Conservation (phyloP, 73 alveolate genomes). For the Effrenium voratum region DNA sequence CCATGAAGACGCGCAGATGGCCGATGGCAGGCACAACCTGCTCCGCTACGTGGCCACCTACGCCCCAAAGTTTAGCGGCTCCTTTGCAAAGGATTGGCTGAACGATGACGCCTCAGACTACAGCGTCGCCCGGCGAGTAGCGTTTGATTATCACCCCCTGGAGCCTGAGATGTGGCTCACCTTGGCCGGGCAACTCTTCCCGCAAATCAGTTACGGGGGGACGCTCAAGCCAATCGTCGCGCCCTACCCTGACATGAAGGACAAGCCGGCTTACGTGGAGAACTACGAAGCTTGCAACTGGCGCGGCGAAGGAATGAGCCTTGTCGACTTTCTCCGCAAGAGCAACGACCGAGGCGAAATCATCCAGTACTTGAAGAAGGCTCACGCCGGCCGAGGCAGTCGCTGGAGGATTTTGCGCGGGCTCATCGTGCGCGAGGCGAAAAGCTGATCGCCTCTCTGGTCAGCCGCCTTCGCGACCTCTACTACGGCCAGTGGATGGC, state of each 20-base stretch:
- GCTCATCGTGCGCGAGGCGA: too few relatives aligned
- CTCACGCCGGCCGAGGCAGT: too few relatives aligned
- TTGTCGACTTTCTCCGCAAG: too few relatives aligned
- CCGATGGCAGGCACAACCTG: too few relatives aligned
- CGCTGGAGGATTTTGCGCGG: too few relatives aligned
- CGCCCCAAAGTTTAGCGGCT: background rate
- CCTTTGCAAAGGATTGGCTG: background rate
- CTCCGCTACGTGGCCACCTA: background rate
- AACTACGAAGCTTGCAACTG: background rate
- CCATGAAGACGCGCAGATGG: too few relatives aligned
- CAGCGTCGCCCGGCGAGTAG: background rate
- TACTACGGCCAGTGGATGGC: too few relatives aligned
- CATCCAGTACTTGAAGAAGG: background rate
- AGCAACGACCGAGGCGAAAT: too few relatives aligned
- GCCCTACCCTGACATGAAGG: conserved; percentile 3
- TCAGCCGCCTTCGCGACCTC: too few relatives aligned
- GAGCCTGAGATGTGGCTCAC: conserved; percentile 26
- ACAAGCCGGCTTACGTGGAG: background rate
- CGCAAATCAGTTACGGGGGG: background rate
- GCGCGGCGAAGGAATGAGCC: background rate
- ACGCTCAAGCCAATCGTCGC: background rate
- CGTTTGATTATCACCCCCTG: background rate
- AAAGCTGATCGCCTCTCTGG: too few relatives aligned
- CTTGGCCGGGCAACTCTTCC: background rate
- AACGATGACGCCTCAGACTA: background rate